These are phyloP conservation scores for Ephemerocybe angulata DNA, from an alignment of 768 basidiomycete species.

Conservation along the genomic window DNA sequence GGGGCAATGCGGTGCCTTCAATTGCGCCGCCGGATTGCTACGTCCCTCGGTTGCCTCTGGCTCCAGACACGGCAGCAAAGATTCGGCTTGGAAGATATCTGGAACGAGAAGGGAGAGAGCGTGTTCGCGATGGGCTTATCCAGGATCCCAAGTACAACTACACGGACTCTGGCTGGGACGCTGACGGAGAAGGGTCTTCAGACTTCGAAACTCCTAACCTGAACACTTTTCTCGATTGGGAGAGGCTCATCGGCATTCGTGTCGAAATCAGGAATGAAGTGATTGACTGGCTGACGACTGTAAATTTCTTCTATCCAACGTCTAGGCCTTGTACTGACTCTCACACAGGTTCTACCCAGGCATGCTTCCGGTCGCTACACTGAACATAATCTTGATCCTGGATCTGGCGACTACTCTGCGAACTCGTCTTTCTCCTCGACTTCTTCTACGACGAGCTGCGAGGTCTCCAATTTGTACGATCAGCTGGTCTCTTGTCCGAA, in stretches of 20 bases:
- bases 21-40: constrained; percentile 49
- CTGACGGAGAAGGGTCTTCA: not conserved
- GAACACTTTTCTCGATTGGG: constrained; percentile 13
- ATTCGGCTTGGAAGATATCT: constrained; percentile 38
- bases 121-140: constrained; percentile 34
- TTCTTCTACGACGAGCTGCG: constrained; percentile 2
- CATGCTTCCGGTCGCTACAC: constrained; percentile 10
- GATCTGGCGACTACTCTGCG: constrained; percentile 6
- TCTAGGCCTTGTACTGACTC: not conserved
- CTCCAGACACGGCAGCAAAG: constrained; percentile 42
- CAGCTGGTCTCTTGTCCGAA: constrained; percentile 52
- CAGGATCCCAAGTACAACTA: constrained; percentile 13
- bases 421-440: constrained; percentile 15
- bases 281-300: constrained; percentile 47
- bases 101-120: constrained; percentile 35
- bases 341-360: constrained; percentile 18
- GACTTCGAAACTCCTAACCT: not conserved
- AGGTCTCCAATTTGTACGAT: constrained; percentile 39
- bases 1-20: constrained; percentile 36
- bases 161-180: not conserved
- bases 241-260: constrained; percentile 29
- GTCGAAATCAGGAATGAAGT: constrained; percentile 30
- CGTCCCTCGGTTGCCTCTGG: constrained; percentile 29
- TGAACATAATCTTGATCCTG: constrained; percentile 3
- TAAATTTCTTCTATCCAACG: constrained; percentile 21